phyloP scores from a whole-genome alignment of 2,329 filamentous ascomycete species.

The Laburnicola sp. region DNA sequence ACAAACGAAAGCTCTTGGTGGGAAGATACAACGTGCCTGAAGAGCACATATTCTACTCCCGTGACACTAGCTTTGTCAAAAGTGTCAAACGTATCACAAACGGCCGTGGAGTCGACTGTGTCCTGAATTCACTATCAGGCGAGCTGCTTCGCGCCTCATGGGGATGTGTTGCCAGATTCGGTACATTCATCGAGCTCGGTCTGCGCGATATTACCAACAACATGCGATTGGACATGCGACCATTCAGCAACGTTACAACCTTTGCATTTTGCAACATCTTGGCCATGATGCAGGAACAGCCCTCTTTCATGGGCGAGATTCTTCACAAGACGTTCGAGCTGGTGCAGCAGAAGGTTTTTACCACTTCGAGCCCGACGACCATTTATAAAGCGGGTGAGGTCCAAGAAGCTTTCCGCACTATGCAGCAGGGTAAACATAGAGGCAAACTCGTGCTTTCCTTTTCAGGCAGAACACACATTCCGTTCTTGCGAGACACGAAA shows the following conservation, averaged over 20 bases:
- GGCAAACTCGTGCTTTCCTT: not conserved
- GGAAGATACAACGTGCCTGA: not conserved
- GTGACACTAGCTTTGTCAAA: not conserved
- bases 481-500: not conserved
- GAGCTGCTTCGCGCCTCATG: slow-evolving; percentile 45
- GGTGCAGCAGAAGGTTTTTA: too few relatives aligned
- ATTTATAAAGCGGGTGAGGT: too few relatives aligned
- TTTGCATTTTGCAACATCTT: too few relatives aligned
- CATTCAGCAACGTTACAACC: too few relatives aligned
- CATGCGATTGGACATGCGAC: slow-evolving; percentile 12
- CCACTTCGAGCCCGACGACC: too few relatives aligned
- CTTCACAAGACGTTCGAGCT: too few relatives aligned
- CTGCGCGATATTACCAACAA: slow-evolving; percentile 12
- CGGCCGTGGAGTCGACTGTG: slow-evolving; percentile 37
- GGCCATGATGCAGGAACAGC: too few relatives aligned
- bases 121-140: slow-evolving; percentile 33
- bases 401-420: not conserved
- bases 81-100: slow-evolving; percentile 15
- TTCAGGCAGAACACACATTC: not conserved
- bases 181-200: slow-evolving; percentile 26
- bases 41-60: not conserved
- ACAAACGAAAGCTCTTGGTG: not conserved
- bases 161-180: slow-evolving; percentile 48
- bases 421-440: slow-evolving; percentile 42
- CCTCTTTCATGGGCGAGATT: too few relatives aligned